Conservation (phyloP, 306 rosid species). For the Cicer chorassanicum region DNA sequence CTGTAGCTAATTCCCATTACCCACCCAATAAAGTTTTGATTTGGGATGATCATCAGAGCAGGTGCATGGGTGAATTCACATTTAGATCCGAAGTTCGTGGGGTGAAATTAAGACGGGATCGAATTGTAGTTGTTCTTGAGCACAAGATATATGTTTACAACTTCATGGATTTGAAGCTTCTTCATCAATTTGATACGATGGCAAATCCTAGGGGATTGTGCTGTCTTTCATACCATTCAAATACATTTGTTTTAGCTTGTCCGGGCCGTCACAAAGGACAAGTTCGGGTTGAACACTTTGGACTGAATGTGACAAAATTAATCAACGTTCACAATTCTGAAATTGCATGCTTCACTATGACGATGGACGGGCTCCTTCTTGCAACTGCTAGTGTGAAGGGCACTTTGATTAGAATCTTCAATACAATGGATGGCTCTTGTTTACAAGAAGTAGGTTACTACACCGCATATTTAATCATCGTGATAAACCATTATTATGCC, state of each 20-base stretch:
- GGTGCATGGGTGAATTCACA: slow-evolving; percentile 82
- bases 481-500: slow-evolving; percentile 27
- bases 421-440: slow-evolving; percentile 91
- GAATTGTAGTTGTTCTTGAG: slow-evolving; percentile 85
- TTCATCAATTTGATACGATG: slow-evolving; percentile 84
- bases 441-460: slow-evolving; percentile 80
- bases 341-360: slow-evolving; percentile 80
- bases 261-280: slow-evolving; percentile 83
- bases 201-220: slow-evolving; percentile 91
- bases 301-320: slow-evolving; percentile 74
- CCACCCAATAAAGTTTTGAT: slow-evolving; percentile 92
- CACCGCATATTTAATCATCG: slow-evolving; percentile 29
- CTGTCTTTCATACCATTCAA: slow-evolving; percentile 77
- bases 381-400: slow-evolving; percentile 96
- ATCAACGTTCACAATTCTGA: slow-evolving; percentile 84
- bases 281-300: slow-evolving; percentile 87
- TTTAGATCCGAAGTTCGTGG: slow-evolving; percentile 87
- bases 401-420: slow-evolving; percentile 91
- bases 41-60: slow-evolving; percentile 95
- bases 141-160: slow-evolving; percentile 88
- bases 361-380: slow-evolving; percentile 94
- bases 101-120: slow-evolving; percentile 83
- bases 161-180: slow-evolving; percentile 83
- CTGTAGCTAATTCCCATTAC: slow-evolving; percentile 68
- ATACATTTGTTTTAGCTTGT: slow-evolving; percentile 89